Base-by-base conservation (phyloP, 2,329 filamentous ascomycete species). In the Drechslerella coelobrocha region DNA sequence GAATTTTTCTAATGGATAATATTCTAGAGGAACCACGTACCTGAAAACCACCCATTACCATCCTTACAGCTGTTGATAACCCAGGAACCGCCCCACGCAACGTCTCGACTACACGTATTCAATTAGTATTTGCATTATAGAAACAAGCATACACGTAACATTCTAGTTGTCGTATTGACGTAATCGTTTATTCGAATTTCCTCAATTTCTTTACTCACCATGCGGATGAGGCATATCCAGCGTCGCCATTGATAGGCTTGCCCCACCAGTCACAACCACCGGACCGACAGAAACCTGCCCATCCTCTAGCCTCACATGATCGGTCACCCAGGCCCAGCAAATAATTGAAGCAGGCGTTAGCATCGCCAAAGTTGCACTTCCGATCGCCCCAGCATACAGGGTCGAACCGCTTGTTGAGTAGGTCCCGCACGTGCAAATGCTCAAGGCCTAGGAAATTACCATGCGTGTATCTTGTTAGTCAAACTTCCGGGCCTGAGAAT, bases 381-480 rank as follows among this genome's bases (percentile, higher is more conserved):
- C 39, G 61, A 8, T 65, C 52, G 7, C 53, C 52, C 61, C 61
- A 65, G 34, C 52, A 57, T 34, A 52, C 43, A 31, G 52, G 31
- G 17, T 12, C 21, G 12, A 52, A 65, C 12, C 53, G 61, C 61
- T 65, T 65, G 6, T 45, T 37, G 5, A 61, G 60, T 2, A 39
- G 12, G 21, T 62, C 52, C 29, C 60, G 43, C 19, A 23, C 24
- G 17, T 39, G 24, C 8, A 56, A 43, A n/a, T 17, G 34, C 8
- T 31, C 60, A 21, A 65, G 34, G 2, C 21, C 52, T 56, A 24
- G 2, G 41, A 34, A n/a, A 24, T 39, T 21, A 50, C 24, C 31
- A 8, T 39, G 14, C 5, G 2, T n/a, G n/a, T n/a, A n/a, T n/a
- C n/a, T n/a, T n/a, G n/a, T 52, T 31, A 31, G 23, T 45, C 6